These are phyloP conservation scores for Phyllosticta capitalensis DNA, from an alignment of 2,329 filamentous ascomycete genomes.

Conservation along the genomic window DNA sequence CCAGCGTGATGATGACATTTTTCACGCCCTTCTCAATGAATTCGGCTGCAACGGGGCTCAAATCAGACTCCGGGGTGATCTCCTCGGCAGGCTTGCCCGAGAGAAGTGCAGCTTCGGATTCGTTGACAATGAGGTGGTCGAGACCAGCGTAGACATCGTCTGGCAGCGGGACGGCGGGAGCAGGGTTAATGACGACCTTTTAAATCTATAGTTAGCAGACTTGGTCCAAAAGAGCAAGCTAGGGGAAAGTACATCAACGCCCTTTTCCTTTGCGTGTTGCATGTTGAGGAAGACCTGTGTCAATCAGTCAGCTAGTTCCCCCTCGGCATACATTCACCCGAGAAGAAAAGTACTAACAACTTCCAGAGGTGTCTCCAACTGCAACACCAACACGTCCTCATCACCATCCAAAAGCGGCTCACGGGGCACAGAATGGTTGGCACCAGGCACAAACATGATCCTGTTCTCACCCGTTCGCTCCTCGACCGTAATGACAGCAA, in stretches of 20 bases:
- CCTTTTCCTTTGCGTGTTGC: slow-evolving; percentile 1
- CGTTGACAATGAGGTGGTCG: slow-evolving; percentile 77
- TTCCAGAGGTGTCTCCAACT: slow-evolving; percentile 38
- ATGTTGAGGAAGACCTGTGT: not conserved
- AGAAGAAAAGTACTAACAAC: slow-evolving; percentile 19
- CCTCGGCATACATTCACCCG: not conserved
- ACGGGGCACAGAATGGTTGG: slow-evolving; percentile 33
- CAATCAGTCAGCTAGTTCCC: not conserved
- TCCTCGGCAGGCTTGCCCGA: slow-evolving; percentile 38
- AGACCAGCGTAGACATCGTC: slow-evolving; percentile 56
- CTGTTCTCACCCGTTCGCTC: slow-evolving; percentile 39
- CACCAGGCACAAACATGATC: slow-evolving; percentile 39
- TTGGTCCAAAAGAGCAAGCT: not conserved
- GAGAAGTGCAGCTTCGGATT: slow-evolving; percentile 75
- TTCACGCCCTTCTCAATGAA: slow-evolving; percentile 63
- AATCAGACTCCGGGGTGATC: slow-evolving; percentile 25
- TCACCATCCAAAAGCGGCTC: slow-evolving; percentile 31
- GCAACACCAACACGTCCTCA: slow-evolving; percentile 35
- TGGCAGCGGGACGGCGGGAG: slow-evolving; percentile 59
- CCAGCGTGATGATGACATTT: slow-evolving; percentile 77
- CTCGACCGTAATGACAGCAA: slow-evolving; percentile 41
- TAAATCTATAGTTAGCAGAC: not conserved
- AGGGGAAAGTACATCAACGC: slow-evolving; percentile 14
- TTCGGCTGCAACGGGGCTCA: slow-evolving; percentile 38
- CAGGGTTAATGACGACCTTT: slow-evolving; percentile 72